Percentiles rank a stretch among this genome's conserved stretches.
These are phyloP conservation scores for Jaltomata sinuosa DNA, from an alignment of 257 asterid genomes.

Conservation along the genomic window DNA sequence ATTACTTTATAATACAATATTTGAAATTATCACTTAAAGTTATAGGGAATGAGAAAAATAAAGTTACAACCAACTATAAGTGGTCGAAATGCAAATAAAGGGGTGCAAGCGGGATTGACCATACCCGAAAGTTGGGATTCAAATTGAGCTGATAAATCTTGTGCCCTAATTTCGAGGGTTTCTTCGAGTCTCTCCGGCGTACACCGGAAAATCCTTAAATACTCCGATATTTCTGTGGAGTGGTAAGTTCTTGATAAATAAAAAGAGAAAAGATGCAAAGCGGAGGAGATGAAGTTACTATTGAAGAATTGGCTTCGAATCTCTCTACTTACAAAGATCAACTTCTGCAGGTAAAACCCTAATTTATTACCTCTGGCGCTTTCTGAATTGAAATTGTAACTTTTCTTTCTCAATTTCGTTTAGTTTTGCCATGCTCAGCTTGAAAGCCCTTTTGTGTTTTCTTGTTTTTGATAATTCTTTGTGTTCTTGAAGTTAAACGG, in stretches of 20 bases:
- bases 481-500: neutral
- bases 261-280: conserved; percentile 5
- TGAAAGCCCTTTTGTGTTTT: neutral
- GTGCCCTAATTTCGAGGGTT: neutral
- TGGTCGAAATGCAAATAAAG: neutral
- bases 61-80: neutral
- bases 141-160: neutral
- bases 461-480: neutral
- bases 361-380: neutral
- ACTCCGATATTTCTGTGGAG: neutral
- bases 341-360: conserved; percentile 64
- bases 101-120: neutral
- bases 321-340: conserved; percentile 84
- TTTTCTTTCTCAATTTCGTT: neutral
- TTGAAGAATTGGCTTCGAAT: conserved; percentile 77
- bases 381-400: neutral
- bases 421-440: neutral
- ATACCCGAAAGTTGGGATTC: neutral
- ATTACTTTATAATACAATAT: too few relatives aligned
- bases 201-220: neutral
- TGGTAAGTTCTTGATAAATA: neutral
- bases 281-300: conserved; percentile 76
- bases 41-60: neutral
- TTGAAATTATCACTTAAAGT: too few relatives aligned
- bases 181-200: neutral